Conservation (phyloP, 1,284 basidiomycete genomes). For the Irpex sp. region DNA sequence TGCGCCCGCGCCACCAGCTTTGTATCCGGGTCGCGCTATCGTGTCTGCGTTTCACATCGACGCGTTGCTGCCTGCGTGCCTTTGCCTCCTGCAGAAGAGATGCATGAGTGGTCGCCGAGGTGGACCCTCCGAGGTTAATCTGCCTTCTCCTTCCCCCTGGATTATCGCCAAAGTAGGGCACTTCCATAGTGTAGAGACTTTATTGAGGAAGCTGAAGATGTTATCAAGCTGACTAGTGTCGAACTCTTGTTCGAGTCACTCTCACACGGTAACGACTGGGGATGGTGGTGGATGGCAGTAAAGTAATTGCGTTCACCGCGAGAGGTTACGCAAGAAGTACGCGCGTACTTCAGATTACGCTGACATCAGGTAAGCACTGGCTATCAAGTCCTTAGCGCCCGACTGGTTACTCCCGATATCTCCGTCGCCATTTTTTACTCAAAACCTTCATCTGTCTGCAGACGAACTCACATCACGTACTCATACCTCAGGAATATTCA, state of each 20-base stretch:
- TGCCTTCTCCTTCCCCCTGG: constrained; percentile 43
- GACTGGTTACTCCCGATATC: not conserved
- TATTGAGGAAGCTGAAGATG: not conserved
- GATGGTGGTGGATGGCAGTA: not conserved
- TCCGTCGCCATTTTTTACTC: no score
- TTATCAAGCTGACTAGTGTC: not conserved
- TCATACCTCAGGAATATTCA: no score
- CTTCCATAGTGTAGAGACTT: constrained; percentile 15
- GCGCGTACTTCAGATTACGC: not conserved
- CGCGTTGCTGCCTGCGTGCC: constrained; percentile 52
- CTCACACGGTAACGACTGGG: not conserved
- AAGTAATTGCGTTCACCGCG: not conserved
- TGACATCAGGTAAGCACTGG: not conserved
- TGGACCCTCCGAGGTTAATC: constrained; percentile 76
- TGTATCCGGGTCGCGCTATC: constrained; percentile 62
- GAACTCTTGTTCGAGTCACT: not conserved
- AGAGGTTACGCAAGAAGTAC: not conserved
- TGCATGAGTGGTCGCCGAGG: constrained; percentile 42
- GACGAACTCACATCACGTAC: no score
- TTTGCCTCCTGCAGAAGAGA: constrained; percentile 62
- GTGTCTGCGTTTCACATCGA: constrained; percentile 47
- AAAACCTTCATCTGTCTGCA: no score
- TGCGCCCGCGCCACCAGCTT: constrained; percentile 60
- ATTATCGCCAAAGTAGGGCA: constrained; percentile 44
- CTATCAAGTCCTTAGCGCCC: not conserved